Percentiles rank a stretch among this genome's conserved stretches.
These are phyloP conservation scores for Rubus parviflorus DNA, from an alignment of 306 rosid species.

Conservation along the genomic window DNA sequence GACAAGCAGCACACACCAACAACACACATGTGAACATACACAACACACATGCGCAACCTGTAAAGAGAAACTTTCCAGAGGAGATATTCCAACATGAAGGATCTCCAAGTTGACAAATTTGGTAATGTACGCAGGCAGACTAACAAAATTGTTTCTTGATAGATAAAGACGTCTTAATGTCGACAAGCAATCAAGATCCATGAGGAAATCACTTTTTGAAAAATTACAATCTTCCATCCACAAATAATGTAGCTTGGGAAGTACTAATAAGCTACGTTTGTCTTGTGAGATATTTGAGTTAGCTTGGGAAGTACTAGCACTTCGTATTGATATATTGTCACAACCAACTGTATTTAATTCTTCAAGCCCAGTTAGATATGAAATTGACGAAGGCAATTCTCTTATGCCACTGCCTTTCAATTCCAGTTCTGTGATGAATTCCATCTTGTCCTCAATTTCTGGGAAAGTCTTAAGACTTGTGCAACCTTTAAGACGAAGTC, in stretches of 20 bases:
- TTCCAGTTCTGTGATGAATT: not conserved
- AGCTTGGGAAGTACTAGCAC: not conserved
- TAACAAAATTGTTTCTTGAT: not conserved
- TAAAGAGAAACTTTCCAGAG: too few relatives aligned
- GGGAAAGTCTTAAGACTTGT: not conserved
- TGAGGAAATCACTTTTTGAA: not conserved
- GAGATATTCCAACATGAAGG: too few relatives aligned
- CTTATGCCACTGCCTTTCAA: too few relatives aligned
- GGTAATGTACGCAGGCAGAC: not conserved
- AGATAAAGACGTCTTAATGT: fast-evolving
- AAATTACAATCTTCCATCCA: not conserved
- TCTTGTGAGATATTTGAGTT: not conserved
- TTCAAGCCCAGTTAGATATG: not conserved
- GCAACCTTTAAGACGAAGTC: not conserved
- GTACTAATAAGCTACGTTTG: not conserved
- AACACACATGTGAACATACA: too few relatives aligned
- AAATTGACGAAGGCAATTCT: not conserved
- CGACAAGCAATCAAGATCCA: not conserved
- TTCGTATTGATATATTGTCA: too few relatives aligned
- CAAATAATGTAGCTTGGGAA: not conserved
- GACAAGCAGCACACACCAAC: too few relatives aligned
- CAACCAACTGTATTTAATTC: not conserved
- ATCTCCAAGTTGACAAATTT: not conserved
- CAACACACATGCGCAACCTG: too few relatives aligned
- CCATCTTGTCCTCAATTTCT: not conserved